Conservation (phyloP, 1,139 yeast species). For the Candida labiduridarum region DNA sequence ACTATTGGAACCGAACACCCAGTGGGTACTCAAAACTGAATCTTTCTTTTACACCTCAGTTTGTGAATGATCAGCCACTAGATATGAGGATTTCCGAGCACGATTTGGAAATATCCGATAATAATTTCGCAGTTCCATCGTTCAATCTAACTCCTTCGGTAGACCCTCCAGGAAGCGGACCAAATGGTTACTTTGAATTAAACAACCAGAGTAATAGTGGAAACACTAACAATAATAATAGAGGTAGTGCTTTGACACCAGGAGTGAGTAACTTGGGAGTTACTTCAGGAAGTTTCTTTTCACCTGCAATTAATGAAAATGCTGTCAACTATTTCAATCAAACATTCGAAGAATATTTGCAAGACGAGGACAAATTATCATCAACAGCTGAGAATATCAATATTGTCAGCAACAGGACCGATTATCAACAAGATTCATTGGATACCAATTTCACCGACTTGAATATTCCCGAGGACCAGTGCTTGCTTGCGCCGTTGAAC, state of each 20-base stretch:
- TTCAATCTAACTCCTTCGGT: slow-evolving; percentile 38
- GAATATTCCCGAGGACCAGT: background rate
- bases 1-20: slow-evolving; percentile 18
- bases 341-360: slow-evolving; percentile 18
- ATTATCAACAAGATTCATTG: background rate
- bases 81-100: slow-evolving; percentile 13
- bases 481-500: slow-evolving; percentile 8
- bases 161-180: slow-evolving; percentile 42
- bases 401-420: background rate
- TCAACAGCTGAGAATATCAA: background rate
- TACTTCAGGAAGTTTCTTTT: slow-evolving; percentile 15
- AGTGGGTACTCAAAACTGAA: slow-evolving; percentile 7
- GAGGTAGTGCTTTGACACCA: background rate
- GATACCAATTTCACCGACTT: slow-evolving; percentile 7
- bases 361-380: slow-evolving; percentile 7
- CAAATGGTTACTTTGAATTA: slow-evolving; percentile 37
- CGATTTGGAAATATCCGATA: slow-evolving; percentile 11
- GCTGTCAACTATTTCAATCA: slow-evolving; percentile 15
- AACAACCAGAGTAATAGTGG: too few species aligned
- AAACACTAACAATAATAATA: background rate
- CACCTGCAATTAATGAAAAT: slow-evolving; percentile 16
- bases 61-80: background rate
- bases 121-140: slow-evolving; percentile 12
- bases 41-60: slow-evolving; percentile 11
- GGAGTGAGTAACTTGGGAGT: slow-evolving; percentile 1